A percentile compares a stretch with the other conserved stretches of the same genome.
Evolutionary conservation across 2,329 filamentous ascomycete species (phyloP).

Genomic region (Gnomoniopsis sp.): DNA sequence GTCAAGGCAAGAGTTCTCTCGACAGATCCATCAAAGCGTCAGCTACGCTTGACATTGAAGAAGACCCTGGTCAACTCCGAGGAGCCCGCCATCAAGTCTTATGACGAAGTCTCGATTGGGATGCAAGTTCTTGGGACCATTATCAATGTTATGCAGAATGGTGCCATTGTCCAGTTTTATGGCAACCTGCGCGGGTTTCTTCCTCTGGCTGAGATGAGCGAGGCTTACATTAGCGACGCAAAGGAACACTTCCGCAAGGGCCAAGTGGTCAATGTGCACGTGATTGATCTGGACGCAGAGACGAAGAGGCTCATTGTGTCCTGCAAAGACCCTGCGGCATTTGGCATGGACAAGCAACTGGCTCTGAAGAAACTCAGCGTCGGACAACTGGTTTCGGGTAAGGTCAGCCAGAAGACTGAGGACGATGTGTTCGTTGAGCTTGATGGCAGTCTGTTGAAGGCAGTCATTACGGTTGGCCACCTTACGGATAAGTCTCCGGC

Average conservation of each 20-base stretch:
- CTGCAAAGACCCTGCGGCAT: constrained; percentile 82
- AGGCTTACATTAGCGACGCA: constrained; percentile 88
- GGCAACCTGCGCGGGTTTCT: constrained; percentile 80
- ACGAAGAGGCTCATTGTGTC: constrained; percentile 76
- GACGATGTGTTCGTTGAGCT: constrained; percentile 77
- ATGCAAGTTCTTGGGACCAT: constrained; percentile 84
- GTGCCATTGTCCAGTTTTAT: constrained; percentile 92
- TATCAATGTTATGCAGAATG: constrained; percentile 71
- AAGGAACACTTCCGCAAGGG: constrained; percentile 84
- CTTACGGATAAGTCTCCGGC: constrained; percentile 79
- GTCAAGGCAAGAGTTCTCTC: constrained; percentile 86
- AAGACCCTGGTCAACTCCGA: constrained; percentile 93
- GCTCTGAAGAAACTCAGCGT: constrained; percentile 71
- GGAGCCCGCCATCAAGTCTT: constrained; percentile 71
- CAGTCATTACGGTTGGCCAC: constrained; percentile 72
- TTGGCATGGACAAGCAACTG: constrained; percentile 71
- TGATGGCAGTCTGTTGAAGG: constrained; percentile 69
- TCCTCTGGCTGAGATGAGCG: constrained; percentile 95
- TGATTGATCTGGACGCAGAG: constrained; percentile 74
- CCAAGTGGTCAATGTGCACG: constrained; percentile 87
- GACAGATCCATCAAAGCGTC: constrained; percentile 68
- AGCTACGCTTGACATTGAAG: constrained; percentile 86
- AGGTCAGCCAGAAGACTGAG: constrained; percentile 75
- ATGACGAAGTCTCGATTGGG: constrained; percentile 69
- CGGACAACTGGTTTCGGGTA: constrained; percentile 73